A percentile compares a stretch with the other conserved stretches of the same genome.
Evolutionary conservation across 2,329 filamentous ascomycete genomes (phyloP).

Genomic region (Ophiostoma novo-ulmi): DNA sequence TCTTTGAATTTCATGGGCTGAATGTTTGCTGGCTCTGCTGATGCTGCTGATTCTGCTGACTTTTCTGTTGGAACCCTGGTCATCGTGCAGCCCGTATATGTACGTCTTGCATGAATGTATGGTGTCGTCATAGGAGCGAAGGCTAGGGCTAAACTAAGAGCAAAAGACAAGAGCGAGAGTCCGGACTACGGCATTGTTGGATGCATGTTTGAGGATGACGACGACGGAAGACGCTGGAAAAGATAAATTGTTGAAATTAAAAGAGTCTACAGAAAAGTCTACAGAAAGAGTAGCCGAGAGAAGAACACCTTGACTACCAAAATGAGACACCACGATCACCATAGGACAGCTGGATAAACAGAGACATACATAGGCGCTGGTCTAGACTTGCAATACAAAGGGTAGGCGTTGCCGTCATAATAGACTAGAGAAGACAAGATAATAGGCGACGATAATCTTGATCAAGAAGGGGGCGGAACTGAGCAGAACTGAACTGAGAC

Average conservation of each 20-base stretch:
- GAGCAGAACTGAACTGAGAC: background rate
- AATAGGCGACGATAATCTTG: background rate
- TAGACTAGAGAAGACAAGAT: background rate
- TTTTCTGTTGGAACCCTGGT: background rate
- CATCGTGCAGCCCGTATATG: slow-evolving; percentile 15
- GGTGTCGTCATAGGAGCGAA: background rate
- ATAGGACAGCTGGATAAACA: slow-evolving; percentile 3
- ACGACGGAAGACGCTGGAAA: background rate
- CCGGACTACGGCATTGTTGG: background rate
- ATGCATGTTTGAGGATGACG: background rate
- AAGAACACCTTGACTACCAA: background rate
- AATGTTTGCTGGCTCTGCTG: background rate
- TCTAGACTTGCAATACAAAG: background rate
- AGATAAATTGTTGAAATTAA: background rate
- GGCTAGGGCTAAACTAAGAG: background rate
- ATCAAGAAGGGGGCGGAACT: background rate
- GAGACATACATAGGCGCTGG: slow-evolving; percentile 5
- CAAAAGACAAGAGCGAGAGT: background rate
- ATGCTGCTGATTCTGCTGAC: background rate
- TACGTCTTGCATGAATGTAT: slow-evolving; percentile 9
- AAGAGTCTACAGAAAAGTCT: background rate
- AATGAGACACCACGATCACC: background rate
- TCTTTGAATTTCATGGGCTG: background rate
- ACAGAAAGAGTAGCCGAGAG: background rate
- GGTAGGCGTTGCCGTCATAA: background rate